These are phyloP conservation scores for Cercospora sp. DNA, from an alignment of 2,329 filamentous ascomycete species.

Conservation along the genomic window DNA sequence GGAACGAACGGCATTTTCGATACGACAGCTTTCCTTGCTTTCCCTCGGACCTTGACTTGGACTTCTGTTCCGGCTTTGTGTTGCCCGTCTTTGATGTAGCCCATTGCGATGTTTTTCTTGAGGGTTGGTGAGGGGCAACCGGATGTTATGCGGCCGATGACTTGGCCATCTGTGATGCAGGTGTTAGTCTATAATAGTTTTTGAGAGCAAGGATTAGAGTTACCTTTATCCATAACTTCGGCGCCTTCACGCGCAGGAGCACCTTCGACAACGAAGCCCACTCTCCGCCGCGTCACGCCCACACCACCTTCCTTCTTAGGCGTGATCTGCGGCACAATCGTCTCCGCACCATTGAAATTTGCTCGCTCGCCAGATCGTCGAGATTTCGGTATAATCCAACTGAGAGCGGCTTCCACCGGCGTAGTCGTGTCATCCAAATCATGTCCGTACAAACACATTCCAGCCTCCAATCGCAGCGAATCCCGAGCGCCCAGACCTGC, in stretches of 20 bases:
- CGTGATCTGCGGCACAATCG: constrained; percentile 75
- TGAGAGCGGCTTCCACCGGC: constrained; percentile 64
- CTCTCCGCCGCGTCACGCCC: constrained; percentile 69
- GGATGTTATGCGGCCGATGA: constrained; percentile 80
- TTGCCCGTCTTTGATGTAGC: constrained; percentile 76
- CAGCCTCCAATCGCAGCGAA: constrained; percentile 88
- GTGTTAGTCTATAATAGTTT: neutral
- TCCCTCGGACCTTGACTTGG: constrained; percentile 74
- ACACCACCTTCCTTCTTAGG: constrained; percentile 32
- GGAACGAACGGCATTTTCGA: constrained; percentile 87
- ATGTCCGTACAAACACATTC: constrained; percentile 99
- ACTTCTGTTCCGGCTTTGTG: constrained; percentile 85
- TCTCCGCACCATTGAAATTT: constrained; percentile 81
- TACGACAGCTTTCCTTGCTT: constrained; percentile 71
- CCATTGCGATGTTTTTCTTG: constrained; percentile 94
- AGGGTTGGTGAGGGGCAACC: constrained; percentile 86
- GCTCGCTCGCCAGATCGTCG: constrained; percentile 61
- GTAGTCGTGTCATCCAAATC: constrained; percentile 81
- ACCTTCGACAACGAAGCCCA: constrained; percentile 81
- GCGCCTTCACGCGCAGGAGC: constrained; percentile 88
- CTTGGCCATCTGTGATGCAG: constrained; percentile 52
- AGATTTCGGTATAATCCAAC: constrained; percentile 83
- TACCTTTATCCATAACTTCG: constrained; percentile 63
- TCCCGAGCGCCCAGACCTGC: constrained; percentile 90
- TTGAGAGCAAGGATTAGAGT: too few species aligned